Base-by-base conservation (phyloP, 202 grass and related monocot species). In the Cymbopogon flexuosus region DNA sequence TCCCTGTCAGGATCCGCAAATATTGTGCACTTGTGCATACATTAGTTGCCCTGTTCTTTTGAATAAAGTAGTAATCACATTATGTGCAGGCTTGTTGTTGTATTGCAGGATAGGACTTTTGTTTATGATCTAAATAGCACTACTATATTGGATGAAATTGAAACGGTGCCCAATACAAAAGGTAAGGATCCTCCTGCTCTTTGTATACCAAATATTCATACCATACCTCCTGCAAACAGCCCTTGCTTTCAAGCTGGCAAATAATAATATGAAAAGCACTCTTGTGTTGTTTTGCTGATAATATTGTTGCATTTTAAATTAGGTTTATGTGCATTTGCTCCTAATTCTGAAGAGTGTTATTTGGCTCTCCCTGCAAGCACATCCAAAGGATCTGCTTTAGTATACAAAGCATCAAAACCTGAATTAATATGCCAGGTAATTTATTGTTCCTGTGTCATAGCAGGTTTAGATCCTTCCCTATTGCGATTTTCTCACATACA, bases 321-420 rank as follows among this genome's bases (percentile, higher is more conserved):
- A 99, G 96, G 96, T 62, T 76, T 99, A 19, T 99, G 96, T 90
- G 92, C 96, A 72, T 99, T 99, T 85, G 89, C 90, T 78, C 88
- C 92, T 78, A 89, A 85, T 81, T 99, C 90, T 79, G 90, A 93
- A 74, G 89, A 78, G 22, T 91, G 88, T 41, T 95, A 93, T 88
- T 86, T 99, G 62, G 90, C 92, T 67, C 82, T 99, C 34, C 96
- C 96, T 62, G 92, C 92, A 82, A 95, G 96, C 81, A 99, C 73
- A 79, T 93, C 86, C 3, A 93, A 91, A 84, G 96, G 96, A 62
- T 99, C 88, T 13, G 88, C 90, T 84, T 89, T 93, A 86, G 88
- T 93, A 40, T 99, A 95, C 78, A 94, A 93, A 78, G 81, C 96
- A 89, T 85, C 91, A 70, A 79, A 95, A 61, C 92, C 93, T 66